These are phyloP conservation scores for Fusarium luffae DNA, from an alignment of 2,329 filamentous ascomycete species.

Conservation along the genomic window DNA sequence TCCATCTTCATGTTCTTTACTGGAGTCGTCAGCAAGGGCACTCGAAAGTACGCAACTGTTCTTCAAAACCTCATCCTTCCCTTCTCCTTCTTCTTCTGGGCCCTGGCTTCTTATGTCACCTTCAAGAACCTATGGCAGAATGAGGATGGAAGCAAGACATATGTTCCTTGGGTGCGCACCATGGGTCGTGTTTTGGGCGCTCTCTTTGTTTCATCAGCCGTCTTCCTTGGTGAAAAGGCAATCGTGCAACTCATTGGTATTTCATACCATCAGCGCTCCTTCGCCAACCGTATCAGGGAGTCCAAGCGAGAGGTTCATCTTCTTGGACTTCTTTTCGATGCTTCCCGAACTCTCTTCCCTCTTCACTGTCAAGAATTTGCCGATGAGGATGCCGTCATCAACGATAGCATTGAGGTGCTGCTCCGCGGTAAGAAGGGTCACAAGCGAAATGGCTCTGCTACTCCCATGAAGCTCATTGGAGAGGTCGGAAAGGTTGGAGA, in stretches of 20 bases:
- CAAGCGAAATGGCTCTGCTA: constrained; percentile 69
- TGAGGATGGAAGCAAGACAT: constrained; percentile 44
- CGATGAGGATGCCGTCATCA: constrained; percentile 92
- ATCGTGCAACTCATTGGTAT: constrained; percentile 86
- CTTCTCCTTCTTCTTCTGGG: constrained; percentile 76
- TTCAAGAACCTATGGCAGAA: constrained; percentile 65
- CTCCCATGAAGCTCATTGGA: constrained; percentile 82
- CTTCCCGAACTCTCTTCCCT: constrained; percentile 87
- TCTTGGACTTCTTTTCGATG: constrained; percentile 87
- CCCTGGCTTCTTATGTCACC: constrained; percentile 69
- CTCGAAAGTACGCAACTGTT: constrained; percentile 76
- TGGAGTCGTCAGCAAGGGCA: constrained; percentile 75
- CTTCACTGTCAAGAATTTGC: constrained; percentile 91
- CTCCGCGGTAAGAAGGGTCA: constrained; percentile 66
- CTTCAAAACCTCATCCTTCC: constrained; percentile 73
- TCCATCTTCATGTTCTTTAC: constrained; percentile 74
- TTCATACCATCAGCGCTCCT: constrained; percentile 86
- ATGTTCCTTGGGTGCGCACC: constrained; percentile 64
- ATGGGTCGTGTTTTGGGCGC: constrained; percentile 75
- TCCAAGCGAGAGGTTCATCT: constrained; percentile 89
- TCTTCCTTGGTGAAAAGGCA: constrained; percentile 81
- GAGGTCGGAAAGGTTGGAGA: constrained; percentile 86
- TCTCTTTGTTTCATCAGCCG: constrained; percentile 72
- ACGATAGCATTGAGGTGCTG: constrained; percentile 80
- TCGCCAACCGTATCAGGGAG: constrained; percentile 83